Conservation (phyloP, 352 stramenopile species). For the Achlya hypogyna region DNA sequence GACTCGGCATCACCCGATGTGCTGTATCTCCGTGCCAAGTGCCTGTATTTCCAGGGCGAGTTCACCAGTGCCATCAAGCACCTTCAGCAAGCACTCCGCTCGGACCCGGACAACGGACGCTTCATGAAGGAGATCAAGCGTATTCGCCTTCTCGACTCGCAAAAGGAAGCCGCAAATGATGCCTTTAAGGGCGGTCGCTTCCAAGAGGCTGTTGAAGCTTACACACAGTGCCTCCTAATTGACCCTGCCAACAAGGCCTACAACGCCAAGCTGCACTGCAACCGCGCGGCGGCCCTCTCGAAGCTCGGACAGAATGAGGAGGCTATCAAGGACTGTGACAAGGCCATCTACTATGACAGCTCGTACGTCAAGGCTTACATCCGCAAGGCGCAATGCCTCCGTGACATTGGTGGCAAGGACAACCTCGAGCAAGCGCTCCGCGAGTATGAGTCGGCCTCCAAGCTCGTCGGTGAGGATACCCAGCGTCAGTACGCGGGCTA, state of each 20-base stretch:
- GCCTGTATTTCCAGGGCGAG: conserved; percentile 89
- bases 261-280: conserved; percentile 91
- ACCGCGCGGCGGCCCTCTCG: conserved; percentile 81
- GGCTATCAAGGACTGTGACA: conserved; percentile 83
- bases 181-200: conserved; percentile 81
- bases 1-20: conserved; percentile 76
- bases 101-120: conserved; percentile 85
- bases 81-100: conserved; percentile 83
- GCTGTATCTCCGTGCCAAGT: conserved; percentile 77
- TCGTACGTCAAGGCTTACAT: conserved; percentile 88
- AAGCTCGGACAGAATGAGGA: conserved; percentile 78
- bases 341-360: conserved; percentile 85
- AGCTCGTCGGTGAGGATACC: conserved; percentile 73
- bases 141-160: conserved; percentile 73
- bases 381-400: conserved; percentile 70
- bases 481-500: conserved; percentile 69
- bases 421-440: conserved; percentile 85
- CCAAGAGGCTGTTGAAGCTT: conserved; percentile 79
- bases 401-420: conserved; percentile 68
- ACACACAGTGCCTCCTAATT: conserved; percentile 78
- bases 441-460: conserved; percentile 85
- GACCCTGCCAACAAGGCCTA: conserved; percentile 87
- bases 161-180: conserved; percentile 86
- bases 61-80: conserved; percentile 90
- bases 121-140: conserved; percentile 83